Evolutionary conservation across 331 rosid species (phyloP), one percentile per base, ranked within the genome.

Genomic region (Saraca asoca): DNA sequence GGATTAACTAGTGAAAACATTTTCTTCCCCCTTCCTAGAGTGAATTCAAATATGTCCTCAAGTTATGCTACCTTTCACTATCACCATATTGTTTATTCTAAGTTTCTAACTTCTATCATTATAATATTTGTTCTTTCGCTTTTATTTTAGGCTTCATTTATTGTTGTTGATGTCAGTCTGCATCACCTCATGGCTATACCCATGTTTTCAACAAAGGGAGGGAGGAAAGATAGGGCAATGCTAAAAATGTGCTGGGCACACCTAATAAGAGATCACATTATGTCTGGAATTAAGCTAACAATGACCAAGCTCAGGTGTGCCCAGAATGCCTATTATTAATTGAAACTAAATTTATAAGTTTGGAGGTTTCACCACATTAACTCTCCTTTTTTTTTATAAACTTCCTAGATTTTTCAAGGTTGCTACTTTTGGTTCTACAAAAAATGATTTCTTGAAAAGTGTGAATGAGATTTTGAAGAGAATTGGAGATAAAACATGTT

Each of bases 111-210:
- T n/a, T n/a, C n/a, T n/a, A n/a, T n/a, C n/a, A n/a, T n/a, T n/a
- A n/a, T n/a, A n/a, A n/a, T n/a, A n/a, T n/a, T n/a, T n/a, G n/a
- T n/a, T n/a, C n/a, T n/a, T n/a, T n/a, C n/a, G n/a, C n/a, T n/a
- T n/a, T n/a, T n/a, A n/a, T n/a, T n/a, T n/a, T n/a, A n/a, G n/a
- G n/a, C n/a, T n/a, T n/a, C n/a, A n/a, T n/a, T n/a, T n/a, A n/a
- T n/a, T n/a, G n/a, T n/a, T n/a, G n/a, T n/a, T n/a, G n/a, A n/a
- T n/a, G n/a, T n/a, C n/a, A n/a, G n/a, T n/a, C 99, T 5, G 81
- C 95, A 53, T 75, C 99, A 57, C 97, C 99, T 9, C 97, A 94
- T 58, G 91, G 99, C 50, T 94, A 50, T 70, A 90, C 99, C 59
- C 95, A 86, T 71, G 86, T 94, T 62, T 94, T 94, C 73, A 81